Percentiles rank a stretch among this genome's conserved stretches.
Evolutionary conservation across 2,329 filamentous ascomycete species (phyloP).

Genomic region (Parastagonospora nodorum): DNA sequence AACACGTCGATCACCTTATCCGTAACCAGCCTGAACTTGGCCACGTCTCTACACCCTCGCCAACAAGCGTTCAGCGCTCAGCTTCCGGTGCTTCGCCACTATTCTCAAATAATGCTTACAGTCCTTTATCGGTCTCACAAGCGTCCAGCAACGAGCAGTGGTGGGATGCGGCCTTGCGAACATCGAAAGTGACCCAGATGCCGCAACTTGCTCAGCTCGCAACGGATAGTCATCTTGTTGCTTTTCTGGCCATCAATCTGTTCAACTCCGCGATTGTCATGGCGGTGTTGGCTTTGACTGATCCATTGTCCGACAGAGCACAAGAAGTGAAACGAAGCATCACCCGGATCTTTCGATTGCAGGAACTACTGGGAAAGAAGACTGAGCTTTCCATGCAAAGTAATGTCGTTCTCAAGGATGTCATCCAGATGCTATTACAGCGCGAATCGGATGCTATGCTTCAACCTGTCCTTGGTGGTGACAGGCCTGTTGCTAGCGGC

Average conservation of each 20-base stretch:
- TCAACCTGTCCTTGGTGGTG: background rate
- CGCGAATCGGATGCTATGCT: slow-evolving; percentile 20
- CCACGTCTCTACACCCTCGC: slow-evolving; percentile 4
- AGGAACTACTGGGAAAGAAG: slow-evolving; percentile 36
- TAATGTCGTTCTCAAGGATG: slow-evolving; percentile 18
- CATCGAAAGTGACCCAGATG: slow-evolving; percentile 44
- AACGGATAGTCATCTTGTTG: slow-evolving; percentile 50
- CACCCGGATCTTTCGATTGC: slow-evolving; percentile 49
- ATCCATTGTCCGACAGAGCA: slow-evolving; percentile 50
- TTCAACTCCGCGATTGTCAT: slow-evolving; percentile 54
- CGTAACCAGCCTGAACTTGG: slow-evolving; percentile 12
- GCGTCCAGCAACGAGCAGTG: slow-evolving; percentile 38
- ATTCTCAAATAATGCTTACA: slow-evolving; percentile 1
- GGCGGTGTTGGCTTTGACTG: slow-evolving; percentile 49
- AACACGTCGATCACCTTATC: slow-evolving; percentile 40
- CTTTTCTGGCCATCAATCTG: slow-evolving; percentile 53
- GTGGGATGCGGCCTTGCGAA: slow-evolving; percentile 48
- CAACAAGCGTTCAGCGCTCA: slow-evolving; percentile 2
- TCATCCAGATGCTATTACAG: slow-evolving; percentile 17
- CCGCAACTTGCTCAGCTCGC: slow-evolving; percentile 45
- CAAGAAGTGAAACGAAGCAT: slow-evolving; percentile 52
- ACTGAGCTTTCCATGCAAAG: slow-evolving; percentile 17
- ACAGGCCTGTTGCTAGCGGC: background rate
- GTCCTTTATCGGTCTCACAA: slow-evolving; percentile 11
- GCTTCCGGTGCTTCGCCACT: slow-evolving; percentile 5